Base-by-base conservation (phyloP, 257 asterid genomes). In the Ajuga chamaepitys region DNA sequence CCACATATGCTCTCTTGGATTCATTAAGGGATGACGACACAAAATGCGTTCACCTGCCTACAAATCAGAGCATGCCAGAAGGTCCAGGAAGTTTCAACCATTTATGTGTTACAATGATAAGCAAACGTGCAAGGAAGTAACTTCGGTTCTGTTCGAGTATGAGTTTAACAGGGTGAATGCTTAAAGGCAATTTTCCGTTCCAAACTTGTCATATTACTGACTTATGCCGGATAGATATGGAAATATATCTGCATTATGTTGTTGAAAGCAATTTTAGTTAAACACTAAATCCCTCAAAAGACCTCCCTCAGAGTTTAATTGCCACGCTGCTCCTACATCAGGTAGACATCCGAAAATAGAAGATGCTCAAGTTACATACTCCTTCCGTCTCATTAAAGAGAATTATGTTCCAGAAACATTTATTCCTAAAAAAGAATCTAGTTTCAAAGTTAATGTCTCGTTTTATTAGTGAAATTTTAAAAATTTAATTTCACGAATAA, bases 11-110 rank as follows among this genome's bases (percentile, higher is more conserved):
- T 70, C 98, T 83, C 79, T 91, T 91, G 67, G 98, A 88, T 75
- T 88, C 98, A 57, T 73, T 86, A 73, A 88, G 1, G 98, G 98
- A 81, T 91, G 98, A 52, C 96, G 94, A 64, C 98, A 88, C 71
- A 91, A 74, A 52, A 91, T 82, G 44, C 95, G 81, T 70, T 86
- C 88, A 48, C 96, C 95, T 37, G 74, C 89, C 96, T 91, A 80
- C 65, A 32, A 26, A 61, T 74, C 62, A 58, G 1, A 50, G 51
- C 64, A 69, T 28, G 18, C 13, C 11, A 22, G 48, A 38, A 58
- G 14, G n/a, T 38, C n/a, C 13, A 21, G 65, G 32, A 16, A 62
- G 41, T 48, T 41, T 8, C 4, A 4, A 47, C 24, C 30, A 1
- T 30, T 53, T 58, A 52, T 20, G 64, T 42, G 18, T 46, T 38